Conservation (phyloP, 306 rosid species). For the Geum urbanum region DNA sequence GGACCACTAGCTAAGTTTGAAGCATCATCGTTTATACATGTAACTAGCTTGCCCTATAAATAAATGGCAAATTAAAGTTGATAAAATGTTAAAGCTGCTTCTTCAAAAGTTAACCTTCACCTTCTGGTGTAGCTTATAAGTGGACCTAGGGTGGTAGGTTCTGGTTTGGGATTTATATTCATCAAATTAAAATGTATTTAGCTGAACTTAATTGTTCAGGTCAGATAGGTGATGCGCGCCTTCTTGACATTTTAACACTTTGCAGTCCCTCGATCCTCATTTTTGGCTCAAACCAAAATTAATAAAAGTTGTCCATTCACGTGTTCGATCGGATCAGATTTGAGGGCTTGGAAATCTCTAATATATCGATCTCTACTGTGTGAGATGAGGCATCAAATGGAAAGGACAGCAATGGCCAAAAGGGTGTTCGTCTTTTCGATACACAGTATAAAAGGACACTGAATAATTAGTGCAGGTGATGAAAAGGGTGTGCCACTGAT, state of each 20-base stretch:
- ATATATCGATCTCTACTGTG: background rate
- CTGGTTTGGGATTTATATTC: conserved; percentile 14
- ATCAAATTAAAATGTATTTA: background rate
- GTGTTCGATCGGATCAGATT: background rate
- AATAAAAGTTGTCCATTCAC: background rate
- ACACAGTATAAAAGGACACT: conserved; percentile 29
- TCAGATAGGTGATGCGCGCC: no score
- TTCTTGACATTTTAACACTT: no score
- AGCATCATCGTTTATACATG: background rate
- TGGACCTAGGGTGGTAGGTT: conserved; percentile 18
- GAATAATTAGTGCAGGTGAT: conserved; percentile 44
- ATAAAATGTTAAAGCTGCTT: background rate
- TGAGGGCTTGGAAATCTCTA: background rate
- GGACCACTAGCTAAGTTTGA: background rate
- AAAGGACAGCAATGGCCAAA: conserved; percentile 23
- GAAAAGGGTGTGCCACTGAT: conserved; percentile 33
- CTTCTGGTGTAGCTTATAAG: background rate
- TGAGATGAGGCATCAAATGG: background rate
- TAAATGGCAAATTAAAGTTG: background rate
- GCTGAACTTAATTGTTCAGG: no score
- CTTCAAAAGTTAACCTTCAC: background rate
- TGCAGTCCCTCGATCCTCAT: background rate
- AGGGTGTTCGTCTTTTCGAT: conserved; percentile 24
- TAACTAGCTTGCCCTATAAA: background rate
- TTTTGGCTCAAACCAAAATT: background rate